phyloP scores from a whole-genome alignment of 148 eudicot species.

The Polygonum maritimum region DNA sequence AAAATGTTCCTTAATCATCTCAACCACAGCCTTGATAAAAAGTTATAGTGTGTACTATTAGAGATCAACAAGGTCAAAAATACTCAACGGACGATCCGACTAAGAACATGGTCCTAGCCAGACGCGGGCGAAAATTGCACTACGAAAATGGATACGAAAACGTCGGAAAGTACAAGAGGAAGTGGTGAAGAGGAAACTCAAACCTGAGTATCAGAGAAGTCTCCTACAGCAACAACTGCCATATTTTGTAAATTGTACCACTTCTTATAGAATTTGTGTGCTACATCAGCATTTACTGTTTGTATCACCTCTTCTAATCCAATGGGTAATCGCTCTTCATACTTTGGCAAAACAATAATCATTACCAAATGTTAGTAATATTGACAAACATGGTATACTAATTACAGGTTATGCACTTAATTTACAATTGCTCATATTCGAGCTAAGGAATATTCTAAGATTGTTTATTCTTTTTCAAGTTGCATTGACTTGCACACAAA shows the following conservation, averaged over 20 bases:
- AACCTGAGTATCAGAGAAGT: conserved; percentile 80
- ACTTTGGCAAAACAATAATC: conserved; percentile 29
- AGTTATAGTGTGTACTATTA: neutral
- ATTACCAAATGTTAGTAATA: neutral
- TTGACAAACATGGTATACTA: neutral
- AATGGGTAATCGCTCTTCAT: conserved; percentile 74
- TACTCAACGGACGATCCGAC: neutral
- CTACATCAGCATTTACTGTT: conserved; percentile 46
- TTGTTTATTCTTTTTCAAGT: too few species aligned
- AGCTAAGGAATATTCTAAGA: too few species aligned
- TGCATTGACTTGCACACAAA: too few species aligned
- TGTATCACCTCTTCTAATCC: conserved; percentile 71
- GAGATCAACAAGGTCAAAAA: neutral
- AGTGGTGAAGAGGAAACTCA: neutral
- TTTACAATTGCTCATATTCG: too few species aligned
- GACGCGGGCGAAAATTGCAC: too few species aligned
- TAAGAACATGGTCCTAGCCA: too few species aligned
- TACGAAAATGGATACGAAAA: too few species aligned
- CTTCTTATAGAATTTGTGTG: conserved; percentile 50
- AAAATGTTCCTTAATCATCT: conserved; percentile 59
- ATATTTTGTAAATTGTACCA: conserved; percentile 70
- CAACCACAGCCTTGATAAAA: conserved; percentile 47
- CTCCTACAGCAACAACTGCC: conserved; percentile 91
- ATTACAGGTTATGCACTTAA: too few species aligned
- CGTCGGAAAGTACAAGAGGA: neutral